Evolutionary conservation across 2,329 filamentous ascomycete species (phyloP).

Genomic region (Ceratocystis colombiana): DNA sequence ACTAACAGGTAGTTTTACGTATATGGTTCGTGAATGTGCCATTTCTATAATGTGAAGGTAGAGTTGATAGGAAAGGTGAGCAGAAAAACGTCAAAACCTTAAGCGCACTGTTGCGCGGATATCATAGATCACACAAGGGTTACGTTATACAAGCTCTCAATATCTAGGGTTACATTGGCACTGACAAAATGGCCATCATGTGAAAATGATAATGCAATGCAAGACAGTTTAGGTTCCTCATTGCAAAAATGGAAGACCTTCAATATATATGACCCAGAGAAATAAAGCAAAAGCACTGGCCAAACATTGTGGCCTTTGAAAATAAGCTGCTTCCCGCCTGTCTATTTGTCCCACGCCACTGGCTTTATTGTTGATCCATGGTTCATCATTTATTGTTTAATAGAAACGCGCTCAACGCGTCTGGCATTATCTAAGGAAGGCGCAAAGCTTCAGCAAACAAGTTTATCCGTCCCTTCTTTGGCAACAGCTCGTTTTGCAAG

Average conservation of each 20-base stretch:
- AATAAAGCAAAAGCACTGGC: background rate
- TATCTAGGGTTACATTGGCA: too few relatives aligned
- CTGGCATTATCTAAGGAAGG: slow-evolving; percentile 5
- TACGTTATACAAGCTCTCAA: background rate
- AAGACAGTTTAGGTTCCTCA: too few relatives aligned
- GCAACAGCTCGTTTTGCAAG: background rate
- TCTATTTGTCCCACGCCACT: background rate
- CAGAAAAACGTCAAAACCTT: too few relatives aligned
- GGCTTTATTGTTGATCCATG: slow-evolving; percentile 6
- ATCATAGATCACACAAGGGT: background rate
- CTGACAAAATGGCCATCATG: background rate
- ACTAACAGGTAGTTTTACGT: slow-evolving; percentile 31
- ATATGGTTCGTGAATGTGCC: slow-evolving; percentile 28
- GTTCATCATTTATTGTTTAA: slow-evolving; percentile 10
- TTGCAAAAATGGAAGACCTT: background rate
- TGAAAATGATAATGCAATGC: background rate
- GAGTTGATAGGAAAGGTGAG: too few relatives aligned
- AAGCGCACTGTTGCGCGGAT: background rate
- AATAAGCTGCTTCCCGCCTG: background rate
- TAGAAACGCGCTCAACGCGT: slow-evolving; percentile 22
- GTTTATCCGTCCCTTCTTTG: background rate
- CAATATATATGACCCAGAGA: background rate
- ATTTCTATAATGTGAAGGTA: too few relatives aligned
- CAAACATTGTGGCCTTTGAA: background rate
- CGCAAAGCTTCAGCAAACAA: slow-evolving; percentile 5